Base-by-base conservation (phyloP, 2,329 filamentous ascomycete genomes). In the Exophiala xenobiotica region DNA sequence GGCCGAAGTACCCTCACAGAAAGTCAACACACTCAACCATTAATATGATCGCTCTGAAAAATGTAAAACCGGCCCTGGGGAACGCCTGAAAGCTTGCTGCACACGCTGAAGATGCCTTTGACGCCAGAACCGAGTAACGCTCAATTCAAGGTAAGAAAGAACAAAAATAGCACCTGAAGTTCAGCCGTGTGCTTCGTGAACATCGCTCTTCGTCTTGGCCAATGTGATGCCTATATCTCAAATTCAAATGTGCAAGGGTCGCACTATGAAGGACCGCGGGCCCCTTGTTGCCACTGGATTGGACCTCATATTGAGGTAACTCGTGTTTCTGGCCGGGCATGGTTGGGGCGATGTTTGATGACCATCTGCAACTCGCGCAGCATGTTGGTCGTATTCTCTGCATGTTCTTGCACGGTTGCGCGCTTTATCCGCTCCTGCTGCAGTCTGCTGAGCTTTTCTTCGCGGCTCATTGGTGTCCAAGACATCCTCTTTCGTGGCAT, bases 321-420 rank as follows among this genome's bases (percentile, higher is more conserved):
- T 48, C 73, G 62, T 57, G 72, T 70, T 12, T 67, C 68, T 18
- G 63, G 65, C n/a, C 62, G 60, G n/a, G 63, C 62, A 18, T 20
- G 3, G 38, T 65, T 68, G 14, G 77, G 75, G 52, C 78, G 69
- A 60, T 81, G 70, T 60, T 80, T 82, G 67, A 97, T 95, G 54
- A 99, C 83, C 56, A 88, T 92, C 73, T 96, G 90, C 52, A 99
- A 77, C 71, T 99, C 93, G 57, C 87, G 85, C 57, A 99, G 79
- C 89, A 99, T 96, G 61, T 87, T 89, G 37, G 85, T 88, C 57
- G 84, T 95, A 8, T 89, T 87, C 56, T 96, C 90, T 38, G 83
- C 76, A 64, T 87, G 86, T 61, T 91, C 88, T 49, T 84, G 82
- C 33, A 84, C 75, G 33, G 82, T 77, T 16, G 87, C 86, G 65